Evolutionary conservation across 1,139 yeast genomes (phyloP).

Genomic region (Sugiyamaella castrensis): DNA sequence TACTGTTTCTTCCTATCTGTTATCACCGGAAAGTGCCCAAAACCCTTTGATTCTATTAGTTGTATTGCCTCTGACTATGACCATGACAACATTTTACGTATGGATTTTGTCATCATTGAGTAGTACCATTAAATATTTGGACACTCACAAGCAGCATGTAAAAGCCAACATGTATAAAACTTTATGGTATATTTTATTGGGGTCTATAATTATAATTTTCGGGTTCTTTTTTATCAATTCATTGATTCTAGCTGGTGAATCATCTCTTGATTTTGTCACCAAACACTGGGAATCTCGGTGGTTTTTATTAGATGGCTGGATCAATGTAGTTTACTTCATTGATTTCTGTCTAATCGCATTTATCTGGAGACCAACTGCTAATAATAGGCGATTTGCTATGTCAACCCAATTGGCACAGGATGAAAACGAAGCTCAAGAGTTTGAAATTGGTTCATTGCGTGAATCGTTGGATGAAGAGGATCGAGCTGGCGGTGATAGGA

Average conservation of each 20-base stretch:
- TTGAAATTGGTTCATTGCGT: constrained; percentile 44
- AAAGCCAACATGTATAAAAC: constrained; percentile 83
- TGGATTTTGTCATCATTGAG: constrained; percentile 71
- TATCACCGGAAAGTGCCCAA: constrained; percentile 46
- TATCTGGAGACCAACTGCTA: constrained; percentile 97
- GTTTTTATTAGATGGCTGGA: constrained; percentile 92
- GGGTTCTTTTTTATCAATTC: constrained; percentile 71
- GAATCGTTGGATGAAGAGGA: constrained; percentile 40
- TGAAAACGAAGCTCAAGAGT: constrained; percentile 61
- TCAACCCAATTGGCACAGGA: constrained; percentile 89
- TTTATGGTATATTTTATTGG: constrained; percentile 70
- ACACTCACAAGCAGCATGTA: constrained; percentile 85
- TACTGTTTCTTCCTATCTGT: constrained; percentile 64
- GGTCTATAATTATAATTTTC: constrained; percentile 56
- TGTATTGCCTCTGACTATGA: constrained; percentile 65
- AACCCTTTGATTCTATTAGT: constrained; percentile 47
- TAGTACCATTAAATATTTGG: constrained; percentile 67
- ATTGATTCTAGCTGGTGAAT: constrained; percentile 69
- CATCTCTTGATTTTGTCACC: constrained; percentile 73
- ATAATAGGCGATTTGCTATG: constrained; percentile 91
- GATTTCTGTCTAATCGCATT: constrained; percentile 83
- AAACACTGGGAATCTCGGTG: constrained; percentile 90
- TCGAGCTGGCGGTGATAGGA: constrained; percentile 15
- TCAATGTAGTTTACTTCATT: constrained; percentile 78
- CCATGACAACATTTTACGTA: constrained; percentile 71